A percentile compares a stretch with the other conserved stretches of the same genome.
Evolutionary conservation across 2,329 filamentous ascomycete genomes (phyloP).

Genomic region (Stemphylium vesicarium): DNA sequence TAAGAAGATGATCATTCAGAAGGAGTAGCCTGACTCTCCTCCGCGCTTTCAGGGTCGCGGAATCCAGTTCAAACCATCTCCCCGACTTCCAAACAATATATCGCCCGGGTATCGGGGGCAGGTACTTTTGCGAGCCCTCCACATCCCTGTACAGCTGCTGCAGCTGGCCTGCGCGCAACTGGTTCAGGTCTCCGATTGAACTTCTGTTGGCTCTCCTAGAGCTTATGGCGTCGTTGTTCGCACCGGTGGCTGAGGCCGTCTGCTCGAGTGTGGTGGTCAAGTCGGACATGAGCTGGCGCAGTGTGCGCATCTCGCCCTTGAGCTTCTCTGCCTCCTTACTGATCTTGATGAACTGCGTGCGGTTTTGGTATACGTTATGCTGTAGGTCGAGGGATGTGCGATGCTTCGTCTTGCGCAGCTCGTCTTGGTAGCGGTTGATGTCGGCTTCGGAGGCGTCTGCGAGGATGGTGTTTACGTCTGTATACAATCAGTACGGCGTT

Average conservation of each 20-base stretch:
- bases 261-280: slow-evolving; percentile 65
- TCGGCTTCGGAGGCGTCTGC: slow-evolving; percentile 87
- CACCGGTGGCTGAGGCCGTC: slow-evolving; percentile 51
- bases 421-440: slow-evolving; percentile 79
- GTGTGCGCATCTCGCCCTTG: slow-evolving; percentile 91
- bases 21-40: slow-evolving; percentile 90
- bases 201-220: slow-evolving; percentile 74
- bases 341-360: slow-evolving; percentile 98
- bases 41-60: slow-evolving; percentile 93
- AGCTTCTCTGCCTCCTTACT: slow-evolving; percentile 98
- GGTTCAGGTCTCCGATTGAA: slow-evolving; percentile 78
- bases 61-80: slow-evolving; percentile 94
- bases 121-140: slow-evolving; percentile 96
- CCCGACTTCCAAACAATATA: slow-evolving; percentile 94
- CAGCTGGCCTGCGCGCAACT: slow-evolving; percentile 70
- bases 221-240: slow-evolving; percentile 46
- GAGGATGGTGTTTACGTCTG: slow-evolving; percentile 71
- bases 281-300: slow-evolving; percentile 90
- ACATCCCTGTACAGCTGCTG: slow-evolving; percentile 93
- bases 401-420: slow-evolving; percentile 76
- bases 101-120: slow-evolving; percentile 87
- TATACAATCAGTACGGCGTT: slow-evolving; percentile 10
- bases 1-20: slow-evolving; percentile 90
- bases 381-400: slow-evolving; percentile 84
- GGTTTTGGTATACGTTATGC: slow-evolving; percentile 95